Evolutionary conservation across 2,329 filamentous ascomycete genomes (phyloP).

Genomic region (Fusarium dlaminii): DNA sequence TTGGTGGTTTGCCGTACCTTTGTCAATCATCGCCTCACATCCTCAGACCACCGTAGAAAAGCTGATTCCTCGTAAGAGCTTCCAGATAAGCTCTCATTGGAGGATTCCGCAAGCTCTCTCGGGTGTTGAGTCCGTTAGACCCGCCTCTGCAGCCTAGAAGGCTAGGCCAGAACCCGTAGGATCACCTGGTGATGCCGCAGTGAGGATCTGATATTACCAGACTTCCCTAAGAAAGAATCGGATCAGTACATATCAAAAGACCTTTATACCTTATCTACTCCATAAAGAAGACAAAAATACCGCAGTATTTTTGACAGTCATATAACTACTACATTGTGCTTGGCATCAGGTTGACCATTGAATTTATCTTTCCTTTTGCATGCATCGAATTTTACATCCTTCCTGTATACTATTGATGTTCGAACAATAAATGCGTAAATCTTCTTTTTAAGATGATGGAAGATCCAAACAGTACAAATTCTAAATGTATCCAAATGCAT

Average conservation of each 20-base stretch:
- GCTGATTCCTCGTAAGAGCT: conserved; percentile 20
- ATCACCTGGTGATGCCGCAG: conserved; percentile 4
- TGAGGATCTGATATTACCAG: not conserved
- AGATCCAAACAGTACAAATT: not conserved
- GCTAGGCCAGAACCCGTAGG: not conserved
- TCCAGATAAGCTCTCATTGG: conserved; percentile 24
- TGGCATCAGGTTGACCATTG: not conserved
- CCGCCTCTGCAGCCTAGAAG: conserved; percentile 22
- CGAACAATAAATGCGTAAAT: not conserved
- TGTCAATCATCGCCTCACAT: conserved; percentile 1
- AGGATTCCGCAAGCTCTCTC: conserved; percentile 17
- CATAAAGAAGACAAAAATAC: not conserved
- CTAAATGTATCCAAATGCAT: not conserved
- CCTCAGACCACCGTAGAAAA: conserved; percentile 31
- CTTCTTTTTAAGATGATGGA: not conserved
- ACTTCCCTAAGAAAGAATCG: not conserved
- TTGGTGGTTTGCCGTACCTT: conserved; percentile 15
- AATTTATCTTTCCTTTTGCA: not conserved
- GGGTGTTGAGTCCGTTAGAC: conserved; percentile 21
- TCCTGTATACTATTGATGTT: not conserved
- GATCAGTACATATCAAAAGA: not conserved
- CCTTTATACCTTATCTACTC: not conserved
- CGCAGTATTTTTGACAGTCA: not conserved
- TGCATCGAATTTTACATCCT: not conserved
- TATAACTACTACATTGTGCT: not conserved